Evolutionary conservation across 2,329 filamentous ascomycete species (phyloP), one percentile per base, ranked within the genome.

Genomic region (Camillea tinctor): DNA sequence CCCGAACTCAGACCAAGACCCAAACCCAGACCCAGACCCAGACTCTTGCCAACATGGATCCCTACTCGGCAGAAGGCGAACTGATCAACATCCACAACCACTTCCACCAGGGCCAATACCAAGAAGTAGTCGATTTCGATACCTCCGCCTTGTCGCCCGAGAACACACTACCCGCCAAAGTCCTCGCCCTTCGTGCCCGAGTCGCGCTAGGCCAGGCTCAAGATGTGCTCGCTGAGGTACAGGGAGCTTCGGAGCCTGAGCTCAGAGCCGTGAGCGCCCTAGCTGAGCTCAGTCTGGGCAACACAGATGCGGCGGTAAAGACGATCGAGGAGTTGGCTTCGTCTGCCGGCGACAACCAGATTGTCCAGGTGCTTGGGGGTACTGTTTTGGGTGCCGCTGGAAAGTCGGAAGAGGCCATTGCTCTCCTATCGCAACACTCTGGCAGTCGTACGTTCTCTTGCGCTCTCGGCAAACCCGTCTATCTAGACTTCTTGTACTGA

Each of bases 111-210:
- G 93, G 91, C 73, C 93, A 96, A 81, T 97, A 92, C 83, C 85
- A 91, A 72, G 83, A 89, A 72, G 93, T 96, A 65, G 77, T 96
- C 76, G 89, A 95, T 79, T 96, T 93, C 78, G 90, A 96, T 76
- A 89, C 88, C 50, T 87, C 89, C 5, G 82, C 88, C 61, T 89
- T 98, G 72, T 95, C 91, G 51, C 68, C 88, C 64, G 87, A 90
- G 70, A 97, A 97, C 79, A 82, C 83, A 52, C 82, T 93, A 15
- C 86, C 92, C 50, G 90, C 91, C 49, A 88, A 88, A 60, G 80
- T 97, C 51, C 86, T 98, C 58, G 83, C 89, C 73, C 86, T 94
- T 64, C 91, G 95, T 73, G 88, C 94, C 50, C 89, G 89, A 73
- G 87, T 97, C 71, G 93, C 93, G 55, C 84, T 94, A 7, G 92